Conservation (phyloP, 805 yeast genomes). For the Candida schatavii region DNA sequence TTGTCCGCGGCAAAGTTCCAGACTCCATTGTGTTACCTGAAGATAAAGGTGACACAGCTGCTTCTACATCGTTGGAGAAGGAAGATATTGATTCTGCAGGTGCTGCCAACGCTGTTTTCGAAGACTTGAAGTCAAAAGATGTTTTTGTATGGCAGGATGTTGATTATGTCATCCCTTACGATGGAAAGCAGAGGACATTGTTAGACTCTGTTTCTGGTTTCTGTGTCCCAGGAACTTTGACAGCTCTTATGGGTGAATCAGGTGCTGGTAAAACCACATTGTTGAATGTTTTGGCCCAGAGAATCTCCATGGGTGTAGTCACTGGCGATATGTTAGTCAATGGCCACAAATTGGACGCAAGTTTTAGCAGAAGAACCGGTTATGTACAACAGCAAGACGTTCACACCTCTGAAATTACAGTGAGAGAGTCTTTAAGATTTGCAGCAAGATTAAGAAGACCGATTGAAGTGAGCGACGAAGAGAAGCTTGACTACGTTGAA, state of each 20-base stretch:
- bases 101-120: conserved; percentile 10
- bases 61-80: conserved; percentile 7
- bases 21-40: conserved; percentile 14
- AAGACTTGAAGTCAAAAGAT: conserved; percentile 40
- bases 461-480: conserved; percentile 33
- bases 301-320: conserved; percentile 54
- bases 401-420: conserved; percentile 50
- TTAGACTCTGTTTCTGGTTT: conserved; percentile 32
- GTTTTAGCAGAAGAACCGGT: conserved; percentile 55
- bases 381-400: conserved; percentile 62
- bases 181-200: conserved; percentile 37
- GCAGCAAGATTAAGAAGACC: conserved; percentile 51
- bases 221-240: conserved; percentile 50
- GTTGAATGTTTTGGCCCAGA: conserved; percentile 50
- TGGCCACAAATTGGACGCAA: conserved; percentile 45
- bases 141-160: conserved; percentile 63
- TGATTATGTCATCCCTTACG: conserved; percentile 52
- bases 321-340: conserved; percentile 59
- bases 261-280: conserved; percentile 63
- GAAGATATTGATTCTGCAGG: conserved; percentile 1
- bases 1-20: conserved; percentile 23
- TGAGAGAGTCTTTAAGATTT: conserved; percentile 51
- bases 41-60: conserved; percentile 6
- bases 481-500: conserved; percentile 52
- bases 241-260: conserved; percentile 64